phyloP scores from a whole-genome alignment of 495 filamentous ascomycete genomes.

The Aspergillus avenaceus region DNA sequence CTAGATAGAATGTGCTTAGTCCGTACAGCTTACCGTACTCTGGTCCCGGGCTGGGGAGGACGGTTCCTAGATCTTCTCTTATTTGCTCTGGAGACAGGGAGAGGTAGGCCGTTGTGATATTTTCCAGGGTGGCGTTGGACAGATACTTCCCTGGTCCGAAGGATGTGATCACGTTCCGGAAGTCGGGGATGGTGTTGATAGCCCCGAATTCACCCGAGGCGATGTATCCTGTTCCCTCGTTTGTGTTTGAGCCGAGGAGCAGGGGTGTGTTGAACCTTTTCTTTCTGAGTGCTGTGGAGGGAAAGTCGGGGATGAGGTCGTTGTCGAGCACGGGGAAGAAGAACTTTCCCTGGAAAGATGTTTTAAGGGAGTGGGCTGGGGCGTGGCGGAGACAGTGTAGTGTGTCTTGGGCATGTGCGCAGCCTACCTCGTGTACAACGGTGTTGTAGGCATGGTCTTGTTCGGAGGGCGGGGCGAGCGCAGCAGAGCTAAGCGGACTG shows the following conservation, averaged over 20 bases:
- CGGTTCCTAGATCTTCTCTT: not conserved
- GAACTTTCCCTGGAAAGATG: conserved; percentile 26
- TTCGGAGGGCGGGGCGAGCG: conserved; percentile 24
- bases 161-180: conserved; percentile 17
- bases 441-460: conserved; percentile 32
- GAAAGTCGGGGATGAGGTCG: conserved; percentile 40
- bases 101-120: not conserved
- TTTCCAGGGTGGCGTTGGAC: not conserved
- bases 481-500: conserved; percentile 18
- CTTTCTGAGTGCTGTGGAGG: conserved; percentile 18
- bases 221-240: conserved; percentile 52
- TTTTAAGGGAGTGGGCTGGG: conserved; percentile 27
- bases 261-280: conserved; percentile 45
- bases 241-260: conserved; percentile 44
- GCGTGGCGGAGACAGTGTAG: conserved; percentile 33
- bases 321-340: conserved; percentile 47
- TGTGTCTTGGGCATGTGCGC: conserved; percentile 22
- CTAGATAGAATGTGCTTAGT: not conserved
- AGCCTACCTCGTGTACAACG: conserved; percentile 26
- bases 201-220: conserved; percentile 11
- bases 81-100: not conserved
- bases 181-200: conserved; percentile 43
- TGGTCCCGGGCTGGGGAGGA: not conserved
- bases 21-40: not conserved
- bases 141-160: conserved; percentile 5